phyloP scores from a whole-genome alignment of 2,329 filamentous ascomycete species.

The Alternaria conjuncta region DNA sequence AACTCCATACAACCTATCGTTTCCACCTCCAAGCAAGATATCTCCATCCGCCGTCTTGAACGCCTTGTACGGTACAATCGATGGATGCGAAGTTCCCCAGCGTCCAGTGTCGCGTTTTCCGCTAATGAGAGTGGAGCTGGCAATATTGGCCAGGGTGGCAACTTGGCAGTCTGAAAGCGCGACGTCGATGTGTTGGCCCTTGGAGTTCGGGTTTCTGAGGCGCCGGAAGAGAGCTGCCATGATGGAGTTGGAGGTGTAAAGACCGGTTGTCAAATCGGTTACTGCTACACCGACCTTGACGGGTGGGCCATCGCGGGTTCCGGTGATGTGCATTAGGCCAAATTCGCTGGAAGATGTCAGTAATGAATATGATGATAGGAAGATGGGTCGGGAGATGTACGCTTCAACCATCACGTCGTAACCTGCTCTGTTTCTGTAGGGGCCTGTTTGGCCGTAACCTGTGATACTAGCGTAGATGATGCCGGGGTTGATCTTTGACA shows the following conservation, averaged over 20 bases:
- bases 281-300: conserved; percentile 98
- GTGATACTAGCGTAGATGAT: conserved; percentile 97
- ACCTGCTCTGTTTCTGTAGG: conserved; percentile 83
- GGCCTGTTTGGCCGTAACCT: conserved; percentile 94
- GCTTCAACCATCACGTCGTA: conserved; percentile 99
- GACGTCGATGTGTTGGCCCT: conserved; percentile 91
- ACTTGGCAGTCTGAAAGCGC: conserved; percentile 93
- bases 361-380: no score
- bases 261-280: conserved; percentile 90
- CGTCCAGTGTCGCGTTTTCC: conserved; percentile 85
- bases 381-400: conserved; percentile 34
- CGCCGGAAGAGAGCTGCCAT: conserved; percentile 89
- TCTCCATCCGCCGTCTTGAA: conserved; percentile 71
- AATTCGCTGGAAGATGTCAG: conserved; percentile 66
- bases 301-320: conserved; percentile 82
- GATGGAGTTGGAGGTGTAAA: conserved; percentile 94
- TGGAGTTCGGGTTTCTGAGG: conserved; percentile 67
- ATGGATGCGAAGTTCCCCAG: conserved; percentile 98
- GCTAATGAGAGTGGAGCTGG: conserved; percentile 87
- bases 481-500: conserved; percentile 80
- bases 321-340: conserved; percentile 98
- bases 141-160: conserved; percentile 92
- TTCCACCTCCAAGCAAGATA: conserved; percentile 68
- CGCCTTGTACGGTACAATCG: conserved; percentile 92
- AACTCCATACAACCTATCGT: conserved; percentile 67